Conservation (phyloP, 176 grass and related monocot genomes). For the Cocos nucifera region DNA sequence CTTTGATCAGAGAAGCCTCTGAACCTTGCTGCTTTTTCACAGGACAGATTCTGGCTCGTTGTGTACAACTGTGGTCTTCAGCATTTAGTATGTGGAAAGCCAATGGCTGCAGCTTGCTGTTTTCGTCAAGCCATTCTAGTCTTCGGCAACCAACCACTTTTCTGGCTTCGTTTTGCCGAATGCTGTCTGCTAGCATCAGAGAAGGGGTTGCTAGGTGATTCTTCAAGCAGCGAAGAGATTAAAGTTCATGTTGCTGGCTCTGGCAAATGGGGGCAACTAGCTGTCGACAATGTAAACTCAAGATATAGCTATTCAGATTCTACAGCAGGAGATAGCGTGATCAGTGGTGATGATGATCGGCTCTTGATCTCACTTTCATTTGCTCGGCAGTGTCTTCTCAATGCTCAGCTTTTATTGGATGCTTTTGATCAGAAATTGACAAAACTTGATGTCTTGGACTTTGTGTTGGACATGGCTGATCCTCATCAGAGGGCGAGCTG, state of each 20-base stretch:
- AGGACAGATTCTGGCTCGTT: constrained; percentile 59
- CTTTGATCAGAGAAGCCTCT: constrained; percentile 52
- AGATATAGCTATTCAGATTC: constrained; percentile 24
- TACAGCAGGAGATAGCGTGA: constrained; percentile 13
- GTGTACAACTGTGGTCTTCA: constrained; percentile 76
- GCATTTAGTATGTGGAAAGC: constrained; percentile 71
- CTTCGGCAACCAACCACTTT: constrained; percentile 48
- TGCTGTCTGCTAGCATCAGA: constrained; percentile 66
- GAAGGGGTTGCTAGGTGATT: constrained; percentile 41
- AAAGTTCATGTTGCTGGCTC: constrained; percentile 63
- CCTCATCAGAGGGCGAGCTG: constrained; percentile 16
- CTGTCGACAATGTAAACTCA: constrained; percentile 37
- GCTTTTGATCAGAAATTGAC: constrained; percentile 22
- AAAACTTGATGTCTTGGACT: background rate
- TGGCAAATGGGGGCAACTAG: constrained; percentile 50
- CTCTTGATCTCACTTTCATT: constrained; percentile 50
- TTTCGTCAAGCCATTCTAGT: constrained; percentile 56
- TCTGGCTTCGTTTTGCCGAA: constrained; percentile 91
- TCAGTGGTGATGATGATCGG: constrained; percentile 27
- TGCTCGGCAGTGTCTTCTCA: constrained; percentile 64
- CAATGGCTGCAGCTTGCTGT: constrained; percentile 56
- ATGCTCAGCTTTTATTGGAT: constrained; percentile 56
- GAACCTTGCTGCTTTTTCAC: constrained; percentile 55
- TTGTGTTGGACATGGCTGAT: constrained; percentile 24
- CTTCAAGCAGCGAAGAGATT: constrained; percentile 40